Percentiles rank a stretch among this genome's conserved stretches.
Evolutionary conservation across 768 basidiomycete species (phyloP).

Genomic region (Auriculariales sp.): DNA sequence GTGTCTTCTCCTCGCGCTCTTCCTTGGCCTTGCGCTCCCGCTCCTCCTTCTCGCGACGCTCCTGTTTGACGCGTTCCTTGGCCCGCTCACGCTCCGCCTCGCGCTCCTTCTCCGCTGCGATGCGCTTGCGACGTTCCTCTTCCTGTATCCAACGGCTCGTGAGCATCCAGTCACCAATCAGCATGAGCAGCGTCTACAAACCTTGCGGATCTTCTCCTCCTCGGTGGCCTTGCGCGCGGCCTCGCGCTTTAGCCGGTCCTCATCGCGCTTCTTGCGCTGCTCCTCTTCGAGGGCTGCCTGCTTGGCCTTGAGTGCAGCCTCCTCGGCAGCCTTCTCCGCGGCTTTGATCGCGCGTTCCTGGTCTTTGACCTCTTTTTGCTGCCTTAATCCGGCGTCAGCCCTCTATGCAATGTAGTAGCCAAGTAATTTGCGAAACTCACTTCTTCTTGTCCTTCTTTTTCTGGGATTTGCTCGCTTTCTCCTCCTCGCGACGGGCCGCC

Average conservation of each 20-base stretch:
- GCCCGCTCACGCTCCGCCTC: conserved; percentile 62
- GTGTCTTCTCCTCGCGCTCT: conserved; percentile 53
- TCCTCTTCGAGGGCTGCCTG: conserved; percentile 72
- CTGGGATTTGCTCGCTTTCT: conserved; percentile 87
- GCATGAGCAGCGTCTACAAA: too few species aligned
- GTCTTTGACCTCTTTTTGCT: conserved; percentile 86
- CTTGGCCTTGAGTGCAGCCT: conserved; percentile 61
- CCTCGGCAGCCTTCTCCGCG: conserved; percentile 77
- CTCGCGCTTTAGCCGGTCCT: conserved; percentile 73
- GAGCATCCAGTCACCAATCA: too few species aligned
- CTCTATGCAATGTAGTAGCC: conserved; percentile 3
- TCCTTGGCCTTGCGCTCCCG: conserved; percentile 48
- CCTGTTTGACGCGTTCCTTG: conserved; percentile 59
- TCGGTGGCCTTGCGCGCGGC: conserved; percentile 59
- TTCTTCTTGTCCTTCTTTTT: conserved; percentile 99
- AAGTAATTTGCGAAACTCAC: conserved; percentile 25
- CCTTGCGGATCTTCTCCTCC: conserved; percentile 67
- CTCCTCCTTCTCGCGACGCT: conserved; percentile 41
- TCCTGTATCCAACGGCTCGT: too few species aligned
- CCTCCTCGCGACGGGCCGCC: conserved; percentile 75
- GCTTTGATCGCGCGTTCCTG: conserved; percentile 75
- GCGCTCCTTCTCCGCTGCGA: conserved; percentile 67
- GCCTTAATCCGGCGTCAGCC: conserved; percentile 28
- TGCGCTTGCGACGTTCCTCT: conserved; percentile 65
- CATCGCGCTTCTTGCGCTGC: conserved; percentile 66